Percentiles rank a stretch among this genome's conserved stretches.
Evolutionary conservation across 2,329 filamentous ascomycete species (phyloP).

Genomic region (Dactylellina cionopaga): DNA sequence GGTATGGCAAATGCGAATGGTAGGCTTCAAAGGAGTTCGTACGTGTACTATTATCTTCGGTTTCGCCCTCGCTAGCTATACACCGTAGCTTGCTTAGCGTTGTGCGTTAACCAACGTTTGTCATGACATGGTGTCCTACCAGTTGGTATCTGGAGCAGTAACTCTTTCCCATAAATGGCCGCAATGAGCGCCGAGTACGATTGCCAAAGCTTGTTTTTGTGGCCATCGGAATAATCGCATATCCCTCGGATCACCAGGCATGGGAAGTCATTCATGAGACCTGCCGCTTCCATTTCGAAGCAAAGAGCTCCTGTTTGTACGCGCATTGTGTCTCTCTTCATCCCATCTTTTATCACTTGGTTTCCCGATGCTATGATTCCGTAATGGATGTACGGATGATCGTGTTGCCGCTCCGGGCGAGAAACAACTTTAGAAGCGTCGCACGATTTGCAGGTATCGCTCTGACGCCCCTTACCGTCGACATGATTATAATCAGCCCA

Average conservation of each 20-base stretch:
- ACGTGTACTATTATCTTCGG: background rate
- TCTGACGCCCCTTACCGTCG: background rate
- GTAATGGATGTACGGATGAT: no score
- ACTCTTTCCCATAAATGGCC: no score
- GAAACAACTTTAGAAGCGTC: no score
- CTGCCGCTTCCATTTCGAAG: no score
- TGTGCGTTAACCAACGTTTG: background rate
- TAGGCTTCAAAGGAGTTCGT: background rate
- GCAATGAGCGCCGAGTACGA: no score
- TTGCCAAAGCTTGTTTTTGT: no score
- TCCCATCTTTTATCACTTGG: conserved; percentile 13
- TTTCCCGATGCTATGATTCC: no score
- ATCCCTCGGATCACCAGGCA: conserved; percentile 1
- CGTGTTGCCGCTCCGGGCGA: no score
- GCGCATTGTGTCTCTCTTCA: background rate
- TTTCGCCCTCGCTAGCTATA: background rate
- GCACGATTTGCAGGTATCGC: background rate
- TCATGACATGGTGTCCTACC: no score
- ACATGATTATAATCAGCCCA: background rate
- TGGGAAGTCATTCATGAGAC: conserved; percentile 5
- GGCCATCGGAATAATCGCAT: conserved; percentile 3
- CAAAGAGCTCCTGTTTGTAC: background rate
- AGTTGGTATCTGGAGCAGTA: no score
- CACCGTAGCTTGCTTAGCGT: background rate
- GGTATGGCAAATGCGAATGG: background rate